Evolutionary conservation across 1,284 basidiomycete genomes (phyloP).

Genomic region (Ustilago crameri): DNA sequence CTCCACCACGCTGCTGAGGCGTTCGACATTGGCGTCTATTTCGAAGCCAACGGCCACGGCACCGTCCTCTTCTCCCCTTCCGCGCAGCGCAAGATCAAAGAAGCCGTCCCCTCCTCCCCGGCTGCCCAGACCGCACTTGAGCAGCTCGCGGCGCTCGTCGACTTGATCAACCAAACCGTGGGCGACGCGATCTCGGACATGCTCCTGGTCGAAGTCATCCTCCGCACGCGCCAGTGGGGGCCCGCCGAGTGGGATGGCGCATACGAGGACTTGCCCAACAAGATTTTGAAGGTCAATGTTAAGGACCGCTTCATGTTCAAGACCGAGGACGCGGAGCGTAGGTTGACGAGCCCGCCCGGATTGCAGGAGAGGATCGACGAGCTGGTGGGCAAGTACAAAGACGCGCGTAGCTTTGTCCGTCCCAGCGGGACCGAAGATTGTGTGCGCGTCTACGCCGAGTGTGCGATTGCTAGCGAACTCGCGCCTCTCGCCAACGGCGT

Average conservation of each 20-base stretch:
- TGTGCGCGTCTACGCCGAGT: conserved; percentile 97
- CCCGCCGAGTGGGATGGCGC: conserved; percentile 89
- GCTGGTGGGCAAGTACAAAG: conserved; percentile 81
- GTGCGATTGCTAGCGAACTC: conserved; percentile 77
- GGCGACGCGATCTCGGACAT: conserved; percentile 97
- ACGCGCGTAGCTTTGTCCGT: conserved; percentile 90
- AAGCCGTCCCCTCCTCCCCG: conserved; percentile 81
- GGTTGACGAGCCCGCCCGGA: conserved; percentile 81
- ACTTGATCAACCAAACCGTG: conserved; percentile 97
- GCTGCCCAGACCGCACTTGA: conserved; percentile 76
- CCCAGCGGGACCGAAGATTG: conserved; percentile 99
- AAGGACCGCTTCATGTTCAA: conserved; percentile 84
- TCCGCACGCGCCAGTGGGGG: conserved; percentile 74
- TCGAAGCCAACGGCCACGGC: conserved; percentile 99
- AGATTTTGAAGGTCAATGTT: conserved; percentile 94
- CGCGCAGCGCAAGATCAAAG: conserved; percentile 67
- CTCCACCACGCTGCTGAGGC: conserved; percentile 96
- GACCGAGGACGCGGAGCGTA: conserved; percentile 93
- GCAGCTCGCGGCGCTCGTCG: conserved; percentile 73
- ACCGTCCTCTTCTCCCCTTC: conserved; percentile 88
- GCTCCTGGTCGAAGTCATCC: conserved; percentile 91
- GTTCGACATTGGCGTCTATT: conserved; percentile 96
- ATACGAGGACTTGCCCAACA: conserved; percentile 94
- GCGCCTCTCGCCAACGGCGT: conserved; percentile 70
- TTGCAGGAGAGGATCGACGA: conserved; percentile 89